Evolutionary conservation across 2,329 filamentous ascomycete species (phyloP), one percentile per base, ranked within the genome.

Genomic region (Verticillium alfalfae): DNA sequence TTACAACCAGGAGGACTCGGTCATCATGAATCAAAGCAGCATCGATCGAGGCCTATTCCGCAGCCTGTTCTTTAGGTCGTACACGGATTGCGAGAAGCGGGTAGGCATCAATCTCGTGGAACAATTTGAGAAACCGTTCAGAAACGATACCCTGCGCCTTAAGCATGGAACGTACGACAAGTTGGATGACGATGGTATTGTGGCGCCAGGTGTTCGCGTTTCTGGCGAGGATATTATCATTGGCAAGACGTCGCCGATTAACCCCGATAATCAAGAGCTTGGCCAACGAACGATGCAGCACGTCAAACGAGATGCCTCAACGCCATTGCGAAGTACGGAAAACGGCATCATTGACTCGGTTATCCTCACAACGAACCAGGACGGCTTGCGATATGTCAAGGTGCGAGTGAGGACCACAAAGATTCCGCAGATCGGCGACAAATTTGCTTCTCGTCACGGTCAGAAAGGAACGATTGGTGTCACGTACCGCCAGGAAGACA

Each of bases 1-100:
- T 63, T 99, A 99, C 82, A 99, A 99, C 77, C 96, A 99, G 75
- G 95, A 99, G 92, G 95, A 99, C 87, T 99, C 95, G 67, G 94
- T 99, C 68, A 97, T 99, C 71, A 98, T 99, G 95, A 99, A 99
- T 76, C 95, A 99, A 80, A 97, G 93, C 79, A 97, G 93, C 76
- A 98, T 99, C 70, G 95, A 99, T 76, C 91, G 95, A 71, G 95
- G 95, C 65, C 83, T 99, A 5, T 99, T 99, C 88, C 87, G 96
- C 71, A 97, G 93, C 84, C 79, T 99, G 60, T 99, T 98, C 82
- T 99, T 97, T 85, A 89, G 96, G 68, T 93, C 94, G 12, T 99
- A 99, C 77, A 96, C 93, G 37, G 95, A 99, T 72, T 92, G 93
- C 67, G 95, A 99, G 79, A 98, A 98, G 83, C 90, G 92, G 67